Conservation (phyloP, 768 basidiomycete genomes). For the Tylopilus vinaceipallidus region DNA sequence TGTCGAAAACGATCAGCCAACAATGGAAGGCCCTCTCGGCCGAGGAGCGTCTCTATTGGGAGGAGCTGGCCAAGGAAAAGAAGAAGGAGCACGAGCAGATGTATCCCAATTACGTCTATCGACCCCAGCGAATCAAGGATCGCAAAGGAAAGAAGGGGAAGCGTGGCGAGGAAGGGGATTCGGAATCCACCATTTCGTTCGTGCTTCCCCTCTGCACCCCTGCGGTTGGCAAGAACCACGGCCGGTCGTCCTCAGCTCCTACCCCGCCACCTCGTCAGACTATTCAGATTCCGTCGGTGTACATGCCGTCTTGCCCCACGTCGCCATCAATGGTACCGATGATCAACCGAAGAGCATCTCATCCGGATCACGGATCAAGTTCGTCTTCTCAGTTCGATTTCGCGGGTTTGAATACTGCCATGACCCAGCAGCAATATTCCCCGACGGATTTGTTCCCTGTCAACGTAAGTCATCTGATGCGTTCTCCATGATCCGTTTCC, state of each 20-base stretch:
- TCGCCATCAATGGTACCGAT: constrained; percentile 55
- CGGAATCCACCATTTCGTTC: constrained; percentile 52
- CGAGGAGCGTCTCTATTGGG: constrained; percentile 73
- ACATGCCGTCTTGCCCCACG: constrained; percentile 61
- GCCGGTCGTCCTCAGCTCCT: constrained; percentile 56
- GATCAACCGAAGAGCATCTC: constrained; percentile 59
- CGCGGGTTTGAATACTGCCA: constrained; percentile 44
- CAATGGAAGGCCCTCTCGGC: constrained; percentile 70
- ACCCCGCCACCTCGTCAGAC: constrained; percentile 67
- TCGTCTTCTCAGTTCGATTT: constrained; percentile 52
- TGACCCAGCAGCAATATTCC: constrained; percentile 40
- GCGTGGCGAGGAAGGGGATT: constrained; percentile 43
- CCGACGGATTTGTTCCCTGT: constrained; percentile 27
- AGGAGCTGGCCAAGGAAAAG: constrained; percentile 72
- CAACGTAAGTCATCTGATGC: constrained; percentile 38
- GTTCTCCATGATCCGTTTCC: too few species aligned
- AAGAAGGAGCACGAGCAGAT: constrained; percentile 75
- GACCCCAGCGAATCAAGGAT: constrained; percentile 57
- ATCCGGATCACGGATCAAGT: constrained; percentile 47
- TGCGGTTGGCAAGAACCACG: constrained; percentile 40
- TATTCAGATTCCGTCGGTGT: constrained; percentile 66
- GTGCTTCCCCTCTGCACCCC: constrained; percentile 39
- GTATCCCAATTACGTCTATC: constrained; percentile 78
- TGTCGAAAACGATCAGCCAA: constrained; percentile 79
- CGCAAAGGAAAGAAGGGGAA: constrained; percentile 48